Conservation (phyloP, 176 grass and related monocot genomes). For the Triticum turgidum region DNA sequence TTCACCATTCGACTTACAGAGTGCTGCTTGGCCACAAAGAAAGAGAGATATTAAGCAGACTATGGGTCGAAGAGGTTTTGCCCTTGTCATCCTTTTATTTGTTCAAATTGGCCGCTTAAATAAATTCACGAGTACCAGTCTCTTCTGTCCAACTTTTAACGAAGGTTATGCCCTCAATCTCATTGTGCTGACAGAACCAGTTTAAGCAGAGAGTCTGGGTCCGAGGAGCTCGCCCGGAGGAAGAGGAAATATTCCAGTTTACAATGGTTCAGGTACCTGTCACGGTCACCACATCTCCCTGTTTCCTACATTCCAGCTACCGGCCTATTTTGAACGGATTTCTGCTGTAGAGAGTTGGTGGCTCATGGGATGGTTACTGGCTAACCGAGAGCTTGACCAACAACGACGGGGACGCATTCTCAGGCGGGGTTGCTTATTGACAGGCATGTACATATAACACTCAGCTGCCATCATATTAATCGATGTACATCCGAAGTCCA, state of each 20-base stretch:
- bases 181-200: not conserved
- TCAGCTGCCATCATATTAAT: not conserved
- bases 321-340: conserved; percentile 20
- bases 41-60: conserved; percentile 72
- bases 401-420: conserved; percentile 66
- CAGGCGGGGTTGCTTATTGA: conserved; percentile 81
- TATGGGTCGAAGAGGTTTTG: conserved; percentile 84
- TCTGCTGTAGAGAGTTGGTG: conserved; percentile 58
- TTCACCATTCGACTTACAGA: conserved; percentile 85
- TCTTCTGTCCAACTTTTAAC: not conserved
- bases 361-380: conserved; percentile 93
- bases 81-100: not conserved
- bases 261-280: conserved; percentile 89
- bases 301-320: not conserved
- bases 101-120: not conserved
- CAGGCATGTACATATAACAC: not conserved
- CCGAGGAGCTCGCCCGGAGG: conserved; percentile 68
- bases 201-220: conserved; percentile 9
- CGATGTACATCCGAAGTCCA: conserved; percentile 1
- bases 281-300: conserved; percentile 5
- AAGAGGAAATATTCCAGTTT: conserved; percentile 86
- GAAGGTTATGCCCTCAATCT: fast-evolving
- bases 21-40: conserved; percentile 82
- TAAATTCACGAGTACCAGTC: not conserved
- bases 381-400: conserved; percentile 87